A percentile compares a stretch with the other conserved stretches of the same genome.
Conservation (phyloP, 306 rosid species). For the Hippophae tibetana region DNA sequence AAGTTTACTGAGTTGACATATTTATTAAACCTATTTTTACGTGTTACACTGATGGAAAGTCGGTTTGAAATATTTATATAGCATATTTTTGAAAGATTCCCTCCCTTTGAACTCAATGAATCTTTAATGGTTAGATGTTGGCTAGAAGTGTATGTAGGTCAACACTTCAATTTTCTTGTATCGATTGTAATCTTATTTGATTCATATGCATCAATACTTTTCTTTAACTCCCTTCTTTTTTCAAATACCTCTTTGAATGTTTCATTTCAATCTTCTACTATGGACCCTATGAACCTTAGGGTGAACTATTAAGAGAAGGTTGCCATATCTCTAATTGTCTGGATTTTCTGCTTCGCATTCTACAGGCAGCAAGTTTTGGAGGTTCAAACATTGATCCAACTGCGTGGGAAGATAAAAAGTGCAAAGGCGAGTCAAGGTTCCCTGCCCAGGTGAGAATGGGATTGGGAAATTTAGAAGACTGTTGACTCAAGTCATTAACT, state of each 20-base stretch:
- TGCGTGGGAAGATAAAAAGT: constrained; percentile 99
- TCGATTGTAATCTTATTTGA: no score
- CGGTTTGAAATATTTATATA: neutral
- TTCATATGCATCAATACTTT: no score
- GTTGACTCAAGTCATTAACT: neutral
- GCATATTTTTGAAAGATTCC: neutral
- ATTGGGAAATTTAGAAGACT: constrained; percentile 2
- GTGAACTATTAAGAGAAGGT: neutral
- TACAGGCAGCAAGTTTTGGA: constrained; percentile 92
- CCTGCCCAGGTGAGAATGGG: constrained; percentile 81
- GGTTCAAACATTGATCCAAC: constrained; percentile 99
- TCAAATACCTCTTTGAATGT: neutral
- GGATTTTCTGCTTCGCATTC: constrained; percentile 8
- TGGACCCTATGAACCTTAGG: neutral
- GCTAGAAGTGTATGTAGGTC: neutral
- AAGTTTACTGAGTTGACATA: no score
- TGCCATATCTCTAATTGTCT: constrained; percentile 6
- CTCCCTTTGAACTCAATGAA: neutral
- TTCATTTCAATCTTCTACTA: neutral
- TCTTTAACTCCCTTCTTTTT: no score
- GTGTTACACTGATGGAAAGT: neutral
- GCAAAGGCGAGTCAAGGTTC: constrained; percentile 98
- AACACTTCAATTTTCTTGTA: no score
- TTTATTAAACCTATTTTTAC: neutral
- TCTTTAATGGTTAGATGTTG: neutral